Evolutionary conservation across 257 asterid genomes (phyloP), one percentile per base, ranked within the genome.

Genomic region (Plantago elongata): DNA sequence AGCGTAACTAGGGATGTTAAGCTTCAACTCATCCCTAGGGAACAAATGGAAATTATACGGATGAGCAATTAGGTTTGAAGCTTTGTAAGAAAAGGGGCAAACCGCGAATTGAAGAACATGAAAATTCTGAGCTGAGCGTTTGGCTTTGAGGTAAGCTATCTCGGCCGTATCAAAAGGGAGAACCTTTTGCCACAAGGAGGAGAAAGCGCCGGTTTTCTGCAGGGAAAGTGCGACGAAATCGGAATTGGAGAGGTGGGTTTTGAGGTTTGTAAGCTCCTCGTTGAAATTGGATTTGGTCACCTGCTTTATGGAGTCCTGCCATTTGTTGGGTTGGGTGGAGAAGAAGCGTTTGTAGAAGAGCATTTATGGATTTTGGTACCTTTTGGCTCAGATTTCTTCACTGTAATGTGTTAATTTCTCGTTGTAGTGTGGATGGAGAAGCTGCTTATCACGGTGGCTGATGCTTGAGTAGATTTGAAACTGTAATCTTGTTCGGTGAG

Each of bases 11-110:
- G 97, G 99, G 96, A 84, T 83, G 79, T 90, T 93, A 14, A 76
- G 66, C 69, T 73, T 89, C 78, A 92, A 68, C 81, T 89, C 97
- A 75, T 89, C 93, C 71, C 99, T 75, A 27, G 99, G 99, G 73
- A 92, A 92, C 80, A 92, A 74, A 72, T 89, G 96, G 75, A 92
- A 92, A 76, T 89, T 86, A 75, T 83, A 92, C 78, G 99, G 97
- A 66, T 86, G 77, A 44, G 86, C 89, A 47, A 76, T 69, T 72
- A 84, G 77, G 72, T 83, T 84, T 61, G 96, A 84, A 43, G 68
- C 89, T 52, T 77, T 61, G 46, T 80, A 70, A 12, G 91, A 81
- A 62, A 89, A 89, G 10, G 99, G 97, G 76, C 96, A 92, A 77
- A 89, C 89, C 16, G 96, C 84, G 58, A 89, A 89, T 75, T 92